Evolutionary conservation across 306 rosid genomes (phyloP).

Genomic region (Prunus mume): DNA sequence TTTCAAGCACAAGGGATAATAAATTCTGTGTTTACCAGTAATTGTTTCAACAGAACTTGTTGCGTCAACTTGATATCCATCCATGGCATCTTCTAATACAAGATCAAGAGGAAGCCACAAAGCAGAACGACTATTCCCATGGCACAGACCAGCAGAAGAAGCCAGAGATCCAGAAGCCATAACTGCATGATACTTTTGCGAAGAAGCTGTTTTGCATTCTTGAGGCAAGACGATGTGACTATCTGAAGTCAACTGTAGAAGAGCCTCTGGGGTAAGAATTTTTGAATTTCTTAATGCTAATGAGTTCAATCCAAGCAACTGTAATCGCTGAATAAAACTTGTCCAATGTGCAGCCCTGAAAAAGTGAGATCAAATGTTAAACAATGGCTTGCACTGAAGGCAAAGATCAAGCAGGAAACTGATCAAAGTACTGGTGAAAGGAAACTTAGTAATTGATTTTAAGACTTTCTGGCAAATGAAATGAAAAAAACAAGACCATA

Average conservation of each 20-base stretch:
- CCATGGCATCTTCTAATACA: constrained; percentile 94
- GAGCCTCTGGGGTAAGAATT: constrained; percentile 52
- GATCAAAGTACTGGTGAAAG: background rate
- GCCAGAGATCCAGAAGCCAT: constrained; percentile 77
- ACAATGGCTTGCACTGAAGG: constrained; percentile 16
- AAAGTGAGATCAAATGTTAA: constrained; percentile 20
- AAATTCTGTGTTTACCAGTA: constrained; percentile 42
- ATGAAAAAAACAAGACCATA: background rate
- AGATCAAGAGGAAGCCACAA: constrained; percentile 98
- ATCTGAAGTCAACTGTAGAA: constrained; percentile 60
- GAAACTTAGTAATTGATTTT: background rate
- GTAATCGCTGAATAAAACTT: constrained; percentile 58
- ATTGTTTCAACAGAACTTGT: constrained; percentile 83
- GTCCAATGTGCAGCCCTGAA: constrained; percentile 81
- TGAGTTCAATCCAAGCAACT: constrained; percentile 63
- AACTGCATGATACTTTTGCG: constrained; percentile 59
- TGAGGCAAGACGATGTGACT: constrained; percentile 44
- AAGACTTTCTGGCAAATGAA: background rate
- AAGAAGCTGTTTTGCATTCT: constrained; percentile 66
- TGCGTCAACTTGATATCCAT: constrained; percentile 89
- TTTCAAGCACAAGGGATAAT: constrained; percentile 1
- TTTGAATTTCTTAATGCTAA: constrained; percentile 69
- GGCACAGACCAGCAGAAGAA: constrained; percentile 70
- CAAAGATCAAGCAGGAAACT: constrained; percentile 2
- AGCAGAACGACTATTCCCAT: constrained; percentile 74